Base-by-base conservation (phyloP, 1,139 yeast species). In the Lodderomyces oxycetoniae region DNA sequence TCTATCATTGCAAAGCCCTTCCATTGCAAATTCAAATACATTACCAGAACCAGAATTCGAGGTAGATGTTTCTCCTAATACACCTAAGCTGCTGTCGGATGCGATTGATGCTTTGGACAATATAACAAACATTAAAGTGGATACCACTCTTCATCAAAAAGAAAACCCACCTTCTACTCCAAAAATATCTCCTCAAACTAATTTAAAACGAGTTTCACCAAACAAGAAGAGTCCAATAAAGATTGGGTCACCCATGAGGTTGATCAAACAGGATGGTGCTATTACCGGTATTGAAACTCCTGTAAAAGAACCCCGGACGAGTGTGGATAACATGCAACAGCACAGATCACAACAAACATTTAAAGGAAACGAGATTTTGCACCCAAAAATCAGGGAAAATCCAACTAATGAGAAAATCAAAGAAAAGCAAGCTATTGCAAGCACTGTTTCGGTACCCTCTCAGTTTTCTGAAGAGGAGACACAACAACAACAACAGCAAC, bases 41-140 rank as follows among this genome's bases (percentile, higher is more conserved):
- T 59, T 61, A 43, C 67, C 68, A 3, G 67, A 63, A 31, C 67
- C 69, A 15, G 64, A 61, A 37, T 59, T 62, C 5, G 67, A 60
- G 22, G 48, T 62, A 31, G 42, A 57, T 5, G 42, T 46, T 26
- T 45, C 59, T 3, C 59, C 55, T n/a, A 26, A 30, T n/a, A 39
- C 13, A 40, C 32, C 33, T n/a, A 17, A 14, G 4, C 6, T 16
- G n/a, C 4, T 25, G 16, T 9, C 9, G 12, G 16, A 25, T 13
- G 30, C 11, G 14, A 13, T n/a, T 13, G 30, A 25, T 26, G 29
- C 28, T 11, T 13, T 30, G 37, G 24, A 34, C 6, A 30, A 12
- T 10, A 22, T 13, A 3, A 11, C 13, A 14, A 24, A 24, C 8
- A 10, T 24, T 11, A 10, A 19, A 7, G 10, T 19, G 22, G 22